Conservation (phyloP, 2,329 filamentous ascomycete genomes). For the Fusarium nodosum region DNA sequence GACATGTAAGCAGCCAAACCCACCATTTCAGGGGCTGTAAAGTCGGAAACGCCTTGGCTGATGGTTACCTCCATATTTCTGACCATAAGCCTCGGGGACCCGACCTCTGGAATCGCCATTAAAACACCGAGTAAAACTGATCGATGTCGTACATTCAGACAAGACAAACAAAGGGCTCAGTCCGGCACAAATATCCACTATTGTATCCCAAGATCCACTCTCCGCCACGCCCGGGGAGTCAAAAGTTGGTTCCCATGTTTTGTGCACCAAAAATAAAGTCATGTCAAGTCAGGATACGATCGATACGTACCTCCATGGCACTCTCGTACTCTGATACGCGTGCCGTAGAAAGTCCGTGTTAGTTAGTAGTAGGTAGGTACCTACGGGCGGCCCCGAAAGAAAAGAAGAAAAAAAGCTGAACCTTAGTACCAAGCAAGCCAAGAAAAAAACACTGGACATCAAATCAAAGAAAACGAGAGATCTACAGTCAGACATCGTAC, state of each 20-base stretch:
- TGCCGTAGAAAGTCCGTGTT: not conserved
- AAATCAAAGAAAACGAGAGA: slow-evolving; percentile 40
- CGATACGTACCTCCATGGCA: slow-evolving; percentile 12
- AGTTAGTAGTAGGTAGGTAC: no score
- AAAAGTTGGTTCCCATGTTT: slow-evolving; percentile 4
- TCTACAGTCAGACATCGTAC: slow-evolving; percentile 23
- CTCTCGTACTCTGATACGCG: not conserved
- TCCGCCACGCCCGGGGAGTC: slow-evolving; percentile 35
- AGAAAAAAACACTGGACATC: slow-evolving; percentile 38
- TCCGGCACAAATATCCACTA: slow-evolving; percentile 26
- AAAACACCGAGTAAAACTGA: not conserved
- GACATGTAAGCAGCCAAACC: slow-evolving; percentile 30
- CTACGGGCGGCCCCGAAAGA: slow-evolving; percentile 40
- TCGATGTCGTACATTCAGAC: not conserved
- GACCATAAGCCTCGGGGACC: slow-evolving; percentile 7
- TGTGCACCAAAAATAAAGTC: slow-evolving; percentile 32
- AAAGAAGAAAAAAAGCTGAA: slow-evolving; percentile 37
- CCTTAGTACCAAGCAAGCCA: slow-evolving; percentile 16
- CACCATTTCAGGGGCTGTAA: slow-evolving; percentile 22
- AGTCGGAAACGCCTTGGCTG: slow-evolving; percentile 35
- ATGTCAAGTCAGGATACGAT: slow-evolving; percentile 6
- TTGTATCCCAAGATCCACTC: slow-evolving; percentile 27
- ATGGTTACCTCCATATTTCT: slow-evolving; percentile 7
- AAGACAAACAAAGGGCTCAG: slow-evolving; percentile 7
- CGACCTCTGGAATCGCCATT: slow-evolving; percentile 10